phyloP scores from a whole-genome alignment of 768 basidiomycete genomes.

The Boletus reticulatus region DNA sequence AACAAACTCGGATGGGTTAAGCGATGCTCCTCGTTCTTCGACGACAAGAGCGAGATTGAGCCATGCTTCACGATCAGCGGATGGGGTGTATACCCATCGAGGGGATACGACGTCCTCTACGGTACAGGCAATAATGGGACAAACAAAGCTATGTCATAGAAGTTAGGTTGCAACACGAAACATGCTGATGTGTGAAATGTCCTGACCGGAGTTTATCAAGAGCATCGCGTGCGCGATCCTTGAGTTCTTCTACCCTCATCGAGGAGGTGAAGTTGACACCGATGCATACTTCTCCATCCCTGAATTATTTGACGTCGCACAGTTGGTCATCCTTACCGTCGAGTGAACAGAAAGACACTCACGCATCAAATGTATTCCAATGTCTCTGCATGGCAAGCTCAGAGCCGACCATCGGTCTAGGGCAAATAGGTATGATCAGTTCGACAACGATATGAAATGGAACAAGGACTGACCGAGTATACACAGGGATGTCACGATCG shows the following conservation, averaged over 20 bases:
- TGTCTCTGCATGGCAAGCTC: constrained; percentile 11
- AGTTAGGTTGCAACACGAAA: too few species aligned
- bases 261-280: constrained; percentile 16
- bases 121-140: constrained; percentile 17
- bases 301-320: neutral
- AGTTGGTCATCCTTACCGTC: neutral
- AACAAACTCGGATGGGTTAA: constrained; percentile 18
- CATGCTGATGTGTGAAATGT: too few species aligned
- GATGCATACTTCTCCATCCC: constrained; percentile 18
- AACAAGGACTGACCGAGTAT: constrained; percentile 13
- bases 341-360: neutral
- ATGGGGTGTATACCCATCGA: constrained; percentile 23
- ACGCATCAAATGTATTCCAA: constrained; percentile 12
- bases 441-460: neutral
- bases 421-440: neutral
- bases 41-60: constrained; percentile 18
- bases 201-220: constrained; percentile 21
- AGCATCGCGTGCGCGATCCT: constrained; percentile 7
- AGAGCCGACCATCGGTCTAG: constrained; percentile 16
- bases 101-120: constrained; percentile 11
- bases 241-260: constrained; percentile 3
- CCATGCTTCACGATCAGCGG: constrained; percentile 21
- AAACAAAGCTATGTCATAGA: constrained; percentile 12
- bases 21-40: constrained; percentile 12
- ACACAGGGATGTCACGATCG: constrained; percentile 6